Conservation (phyloP, 306 rosid genomes). For the Echinosophora koreensis region DNA sequence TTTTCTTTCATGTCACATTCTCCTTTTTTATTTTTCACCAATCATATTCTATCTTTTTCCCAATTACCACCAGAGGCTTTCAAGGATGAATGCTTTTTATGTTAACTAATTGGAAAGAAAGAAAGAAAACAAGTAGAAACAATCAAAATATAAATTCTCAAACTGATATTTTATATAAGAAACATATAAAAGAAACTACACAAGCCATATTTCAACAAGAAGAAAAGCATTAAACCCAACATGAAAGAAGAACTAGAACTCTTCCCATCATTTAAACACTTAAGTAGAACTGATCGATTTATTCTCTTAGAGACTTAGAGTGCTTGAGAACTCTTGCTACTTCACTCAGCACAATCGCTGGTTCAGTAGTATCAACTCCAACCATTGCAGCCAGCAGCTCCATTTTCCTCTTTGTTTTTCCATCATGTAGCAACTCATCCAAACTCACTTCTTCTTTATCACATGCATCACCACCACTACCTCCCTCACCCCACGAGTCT, state of each 20-base stretch:
- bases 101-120: too few relatives aligned
- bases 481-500: constrained; percentile 47
- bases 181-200: background rate
- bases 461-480: background rate
- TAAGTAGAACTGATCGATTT: constrained; percentile 1
- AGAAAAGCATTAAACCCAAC: background rate
- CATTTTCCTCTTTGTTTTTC: constrained; percentile 45
- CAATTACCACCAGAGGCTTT: too few relatives aligned
- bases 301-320: constrained; percentile 44
- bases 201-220: background rate
- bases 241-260: constrained; percentile 25
- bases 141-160: background rate
- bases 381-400: constrained; percentile 55
- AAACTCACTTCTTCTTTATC: constrained; percentile 48
- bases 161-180: constrained; percentile 9
- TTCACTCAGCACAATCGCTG: constrained; percentile 49
- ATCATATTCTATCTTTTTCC: too few relatives aligned
- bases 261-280: background rate
- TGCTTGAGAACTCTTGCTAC: constrained; percentile 56
- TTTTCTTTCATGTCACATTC: too few relatives aligned
- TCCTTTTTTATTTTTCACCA: too few relatives aligned
- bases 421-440: constrained; percentile 46
- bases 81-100: too few relatives aligned
- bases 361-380: constrained; percentile 51
- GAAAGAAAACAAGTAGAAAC: too few relatives aligned